phyloP scores from a whole-genome alignment of 108 stramenopile genomes.

The Thalassiosira profunda region DNA sequence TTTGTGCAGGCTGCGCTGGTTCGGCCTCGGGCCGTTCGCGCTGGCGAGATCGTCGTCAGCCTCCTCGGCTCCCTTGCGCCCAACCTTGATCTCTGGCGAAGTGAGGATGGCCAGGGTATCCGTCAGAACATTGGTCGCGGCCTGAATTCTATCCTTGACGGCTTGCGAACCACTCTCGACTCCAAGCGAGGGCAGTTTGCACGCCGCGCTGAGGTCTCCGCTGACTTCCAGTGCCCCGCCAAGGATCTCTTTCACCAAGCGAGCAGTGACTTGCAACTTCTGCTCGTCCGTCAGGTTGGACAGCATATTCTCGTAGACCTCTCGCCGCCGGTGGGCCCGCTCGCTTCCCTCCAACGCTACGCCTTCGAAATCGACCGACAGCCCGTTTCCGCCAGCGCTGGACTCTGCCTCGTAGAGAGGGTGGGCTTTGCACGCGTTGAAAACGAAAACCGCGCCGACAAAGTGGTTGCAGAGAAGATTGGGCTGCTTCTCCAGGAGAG shows the following conservation, averaged over 20 bases:
- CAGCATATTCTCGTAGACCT: conserved; percentile 87
- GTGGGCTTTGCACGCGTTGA: conserved; percentile 93
- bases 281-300: conserved; percentile 90
- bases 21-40: conserved; percentile 53
- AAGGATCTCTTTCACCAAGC: conserved; percentile 89
- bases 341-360: conserved; percentile 49
- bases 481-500: conserved; percentile 75
- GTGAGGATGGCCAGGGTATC: conserved; percentile 74
- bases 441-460: conserved; percentile 92
- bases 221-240: conserved; percentile 69
- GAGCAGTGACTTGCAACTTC: conserved; percentile 88
- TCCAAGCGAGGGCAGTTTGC: conserved; percentile 36
- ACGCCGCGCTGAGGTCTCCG: conserved; percentile 70
- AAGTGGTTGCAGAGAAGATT: conserved; percentile 89
- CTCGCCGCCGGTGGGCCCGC: conserved; percentile 55
- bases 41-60: conserved; percentile 62
- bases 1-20: conserved; percentile 80
- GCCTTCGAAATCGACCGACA: conserved; percentile 54
- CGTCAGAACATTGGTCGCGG: conserved; percentile 67
- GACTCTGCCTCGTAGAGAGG: conserved; percentile 85
- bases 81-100: conserved; percentile 66
- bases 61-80: conserved; percentile 51
- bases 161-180: conserved; percentile 8
- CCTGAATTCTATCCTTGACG: conserved; percentile 31
- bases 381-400: conserved; percentile 69